A percentile compares a stretch with the other conserved stretches of the same genome.
These are phyloP conservation scores for Trichoderma harzianum DNA, from an alignment of 2,329 filamentous ascomycete species.

Conservation along the genomic window DNA sequence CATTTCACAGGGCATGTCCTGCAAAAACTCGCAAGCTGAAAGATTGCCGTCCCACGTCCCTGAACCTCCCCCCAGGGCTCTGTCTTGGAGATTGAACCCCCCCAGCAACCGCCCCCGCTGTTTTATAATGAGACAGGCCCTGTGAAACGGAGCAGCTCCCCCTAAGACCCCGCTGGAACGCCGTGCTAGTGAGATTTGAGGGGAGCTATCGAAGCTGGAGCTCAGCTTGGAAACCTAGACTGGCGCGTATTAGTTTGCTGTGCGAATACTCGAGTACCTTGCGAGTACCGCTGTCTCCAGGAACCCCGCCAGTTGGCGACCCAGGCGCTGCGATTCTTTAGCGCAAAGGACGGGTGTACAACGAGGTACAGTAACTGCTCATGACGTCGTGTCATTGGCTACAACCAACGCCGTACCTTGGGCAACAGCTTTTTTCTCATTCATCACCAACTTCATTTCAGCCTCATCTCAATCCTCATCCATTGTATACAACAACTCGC, in stretches of 20 bases:
- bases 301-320: conserved; percentile 1
- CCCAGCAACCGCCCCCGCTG: not conserved
- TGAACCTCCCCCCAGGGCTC: not conserved
- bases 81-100: too few relatives aligned
- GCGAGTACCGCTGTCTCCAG: not conserved
- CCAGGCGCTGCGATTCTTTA: not conserved
- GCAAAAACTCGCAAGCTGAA: not conserved
- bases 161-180: conserved; percentile 5
- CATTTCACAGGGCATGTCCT: not conserved
- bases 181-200: not conserved
- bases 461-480: not conserved
- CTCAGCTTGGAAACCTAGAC: not conserved
- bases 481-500: too few relatives aligned
- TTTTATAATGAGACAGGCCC: conserved; percentile 10
- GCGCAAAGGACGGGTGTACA: not conserved
- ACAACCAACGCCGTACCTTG: not conserved
- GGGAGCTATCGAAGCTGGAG: not conserved
- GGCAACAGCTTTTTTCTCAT: too few relatives aligned
- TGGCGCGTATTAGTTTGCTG: not conserved
- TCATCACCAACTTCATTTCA: not conserved
- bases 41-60: not conserved
- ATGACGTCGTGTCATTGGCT: not conserved
- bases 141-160: not conserved
- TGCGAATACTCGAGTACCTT: not conserved
- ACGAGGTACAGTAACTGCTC: not conserved